These are phyloP conservation scores for Withania somnifera DNA, from an alignment of 305 asterid genomes.

Conservation along the genomic window DNA sequence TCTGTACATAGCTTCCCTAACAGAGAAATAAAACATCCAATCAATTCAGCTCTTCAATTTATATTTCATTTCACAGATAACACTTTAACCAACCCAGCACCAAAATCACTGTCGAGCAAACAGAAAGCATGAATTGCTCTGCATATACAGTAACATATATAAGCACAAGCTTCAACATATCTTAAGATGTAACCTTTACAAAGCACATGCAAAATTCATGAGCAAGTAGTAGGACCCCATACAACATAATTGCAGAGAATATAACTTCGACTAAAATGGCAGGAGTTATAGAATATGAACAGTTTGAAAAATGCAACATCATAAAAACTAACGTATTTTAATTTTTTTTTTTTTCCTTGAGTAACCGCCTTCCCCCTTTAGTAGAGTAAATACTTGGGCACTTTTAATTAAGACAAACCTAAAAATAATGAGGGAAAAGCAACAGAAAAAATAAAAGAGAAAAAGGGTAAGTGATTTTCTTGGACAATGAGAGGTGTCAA, in stretches of 20 bases:
- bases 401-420: background rate
- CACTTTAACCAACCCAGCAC: background rate
- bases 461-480: background rate
- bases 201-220: background rate
- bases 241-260: background rate
- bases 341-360: background rate
- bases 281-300: background rate
- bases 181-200: background rate
- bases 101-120: background rate
- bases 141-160: background rate
- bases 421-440: background rate
- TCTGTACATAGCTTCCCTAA: background rate
- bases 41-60: background rate
- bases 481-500: background rate
- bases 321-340: background rate
- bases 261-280: background rate
- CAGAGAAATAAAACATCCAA: background rate
- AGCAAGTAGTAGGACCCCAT: background rate
- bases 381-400: background rate
- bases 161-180: background rate
- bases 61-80: background rate
- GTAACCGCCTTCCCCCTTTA: background rate
- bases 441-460: background rate
- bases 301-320: background rate
- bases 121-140: background rate